A percentile compares a stretch with the other conserved stretches of the same genome.
phyloP scores from a whole-genome alignment of 768 basidiomycete genomes.

The Termitomyces eurrhizus region DNA sequence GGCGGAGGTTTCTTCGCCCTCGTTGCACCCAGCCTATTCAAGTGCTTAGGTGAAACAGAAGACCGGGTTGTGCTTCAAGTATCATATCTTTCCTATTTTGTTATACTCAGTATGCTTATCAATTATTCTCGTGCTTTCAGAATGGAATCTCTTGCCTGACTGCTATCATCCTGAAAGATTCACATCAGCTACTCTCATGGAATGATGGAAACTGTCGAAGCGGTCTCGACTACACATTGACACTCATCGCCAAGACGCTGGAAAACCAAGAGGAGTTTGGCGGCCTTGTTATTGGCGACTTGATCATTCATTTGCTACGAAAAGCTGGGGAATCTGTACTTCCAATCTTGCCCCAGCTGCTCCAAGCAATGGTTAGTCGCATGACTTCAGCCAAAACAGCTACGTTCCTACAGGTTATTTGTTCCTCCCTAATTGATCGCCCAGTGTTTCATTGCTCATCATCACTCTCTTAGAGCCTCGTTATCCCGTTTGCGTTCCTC shows the following conservation, averaged over 20 bases:
- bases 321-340: conserved; percentile 76
- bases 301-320: conserved; percentile 90
- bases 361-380: conserved; percentile 78
- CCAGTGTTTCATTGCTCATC: background rate
- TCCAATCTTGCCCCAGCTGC: conserved; percentile 82
- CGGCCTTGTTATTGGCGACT: conserved; percentile 89
- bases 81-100: conserved; percentile 3
- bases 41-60: conserved; percentile 61
- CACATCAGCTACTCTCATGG: conserved; percentile 78
- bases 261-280: conserved; percentile 85
- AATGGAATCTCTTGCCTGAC: conserved; percentile 83
- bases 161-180: conserved; percentile 82
- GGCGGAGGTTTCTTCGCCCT: conserved; percentile 77
- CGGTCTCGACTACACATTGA: conserved; percentile 74
- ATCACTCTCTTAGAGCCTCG: conserved; percentile 56
- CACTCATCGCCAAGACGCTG: conserved; percentile 74
- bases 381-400: conserved; percentile 87
- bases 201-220: conserved; percentile 57
- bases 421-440: background rate
- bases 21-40: conserved; percentile 74
- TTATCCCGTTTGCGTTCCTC: conserved; percentile 92
- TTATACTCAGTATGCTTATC: background rate
- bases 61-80: conserved; percentile 87
- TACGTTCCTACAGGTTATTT: conserved; percentile 78
- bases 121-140: conserved; percentile 32